These are phyloP conservation scores for Verruconis gallopava DNA, from an alignment of 2,329 filamentous ascomycete genomes.

Conservation along the genomic window DNA sequence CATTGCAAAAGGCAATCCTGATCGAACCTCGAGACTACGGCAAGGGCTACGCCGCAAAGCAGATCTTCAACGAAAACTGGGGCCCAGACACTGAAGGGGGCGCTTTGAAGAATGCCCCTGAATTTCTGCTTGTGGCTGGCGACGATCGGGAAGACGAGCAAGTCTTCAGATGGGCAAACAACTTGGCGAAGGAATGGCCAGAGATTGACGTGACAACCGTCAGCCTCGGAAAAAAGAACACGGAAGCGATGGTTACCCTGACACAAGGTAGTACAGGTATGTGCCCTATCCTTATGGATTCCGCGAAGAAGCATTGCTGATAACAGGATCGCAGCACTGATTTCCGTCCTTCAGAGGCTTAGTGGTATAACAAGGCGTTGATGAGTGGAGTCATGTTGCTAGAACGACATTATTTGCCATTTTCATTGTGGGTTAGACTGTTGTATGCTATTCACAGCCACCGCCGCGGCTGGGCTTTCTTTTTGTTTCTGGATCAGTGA, in stretches of 20 bases:
- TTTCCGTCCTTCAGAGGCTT: slow-evolving; percentile 42
- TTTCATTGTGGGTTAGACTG: too few species aligned
- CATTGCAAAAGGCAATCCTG: slow-evolving; percentile 64
- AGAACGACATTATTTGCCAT: too few species aligned
- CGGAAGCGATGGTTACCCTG: slow-evolving; percentile 71
- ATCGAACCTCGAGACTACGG: slow-evolving; percentile 80
- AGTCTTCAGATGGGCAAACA: slow-evolving; percentile 89
- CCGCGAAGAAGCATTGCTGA: neutral
- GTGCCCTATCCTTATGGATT: slow-evolving; percentile 21
- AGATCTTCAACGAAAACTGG: slow-evolving; percentile 41
- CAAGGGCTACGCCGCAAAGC: slow-evolving; percentile 69
- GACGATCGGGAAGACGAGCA: slow-evolving; percentile 90
- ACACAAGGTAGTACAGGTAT: slow-evolving; percentile 85
- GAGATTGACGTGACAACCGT: slow-evolving; percentile 63
- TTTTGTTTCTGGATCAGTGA: too few species aligned
- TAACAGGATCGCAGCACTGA: slow-evolving; percentile 27
- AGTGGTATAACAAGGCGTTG: slow-evolving; percentile 17
- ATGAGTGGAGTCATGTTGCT: neutral
- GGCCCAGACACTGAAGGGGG: slow-evolving; percentile 1
- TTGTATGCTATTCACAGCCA: too few species aligned
- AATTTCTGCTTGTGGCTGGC: slow-evolving; percentile 82
- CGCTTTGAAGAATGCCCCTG: slow-evolving; percentile 39
- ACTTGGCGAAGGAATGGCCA: slow-evolving; percentile 47
- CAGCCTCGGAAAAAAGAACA: slow-evolving; percentile 75
- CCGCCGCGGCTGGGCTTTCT: too few species aligned